These are phyloP conservation scores for Halophytophthora batemanensis DNA, from an alignment of 352 stramenopile species.

Conservation along the genomic window DNA sequence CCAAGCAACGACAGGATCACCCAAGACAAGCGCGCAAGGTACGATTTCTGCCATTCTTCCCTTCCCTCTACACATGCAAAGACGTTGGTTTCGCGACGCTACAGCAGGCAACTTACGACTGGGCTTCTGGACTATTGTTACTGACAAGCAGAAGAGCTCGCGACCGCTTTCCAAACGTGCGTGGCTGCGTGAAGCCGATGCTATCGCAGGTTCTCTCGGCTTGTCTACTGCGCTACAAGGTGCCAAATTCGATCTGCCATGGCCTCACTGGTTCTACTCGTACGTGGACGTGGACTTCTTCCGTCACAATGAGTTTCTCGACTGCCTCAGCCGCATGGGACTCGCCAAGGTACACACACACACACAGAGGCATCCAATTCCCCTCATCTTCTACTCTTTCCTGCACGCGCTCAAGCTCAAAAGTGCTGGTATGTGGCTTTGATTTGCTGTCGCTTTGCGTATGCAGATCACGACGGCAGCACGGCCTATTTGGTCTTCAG, in stretches of 20 bases:
- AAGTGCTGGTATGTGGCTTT: not conserved
- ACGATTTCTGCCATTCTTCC: too few species aligned
- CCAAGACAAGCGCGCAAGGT: too few species aligned
- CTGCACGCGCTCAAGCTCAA: not conserved
- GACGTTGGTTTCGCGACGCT: too few species aligned
- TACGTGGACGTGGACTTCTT: conserved; percentile 70
- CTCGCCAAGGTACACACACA: conserved; percentile 43
- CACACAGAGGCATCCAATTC: not conserved
- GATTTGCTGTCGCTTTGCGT: conserved; percentile 1
- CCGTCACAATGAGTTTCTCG: conserved; percentile 71
- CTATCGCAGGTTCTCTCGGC: not conserved
- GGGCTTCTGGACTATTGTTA: too few species aligned
- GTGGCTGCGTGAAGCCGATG: conserved; percentile 12
- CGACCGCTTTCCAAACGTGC: conserved; percentile 4
- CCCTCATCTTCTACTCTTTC: not conserved
- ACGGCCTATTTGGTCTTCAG: conserved; percentile 69
- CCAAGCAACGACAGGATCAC: not conserved
- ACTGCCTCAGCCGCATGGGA: conserved; percentile 64
- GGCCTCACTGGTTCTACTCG: conserved; percentile 70
- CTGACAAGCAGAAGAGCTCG: conserved; percentile 4
- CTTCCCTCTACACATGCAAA: too few species aligned
- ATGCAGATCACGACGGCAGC: conserved; percentile 46
- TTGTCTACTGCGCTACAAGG: conserved; percentile 12
- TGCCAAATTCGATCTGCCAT: conserved; percentile 52
- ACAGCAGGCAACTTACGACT: too few species aligned